A percentile compares a stretch with the other conserved stretches of the same genome.
phyloP scores from a whole-genome alignment of 1,284 basidiomycete species.

The Ganoderma sp. region DNA sequence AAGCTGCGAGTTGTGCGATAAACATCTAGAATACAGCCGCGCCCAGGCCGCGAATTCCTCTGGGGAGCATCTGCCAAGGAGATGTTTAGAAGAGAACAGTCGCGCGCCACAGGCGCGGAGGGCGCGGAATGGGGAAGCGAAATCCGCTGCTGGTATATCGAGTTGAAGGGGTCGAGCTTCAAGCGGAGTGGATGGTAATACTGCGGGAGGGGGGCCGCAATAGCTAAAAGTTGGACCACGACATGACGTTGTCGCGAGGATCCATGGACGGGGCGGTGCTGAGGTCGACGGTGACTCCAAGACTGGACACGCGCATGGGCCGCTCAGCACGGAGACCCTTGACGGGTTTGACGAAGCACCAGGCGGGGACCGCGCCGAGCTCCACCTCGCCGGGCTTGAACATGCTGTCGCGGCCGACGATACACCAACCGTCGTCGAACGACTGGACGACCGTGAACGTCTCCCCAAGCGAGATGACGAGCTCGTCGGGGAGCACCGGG shows the following conservation, averaged over 20 bases:
- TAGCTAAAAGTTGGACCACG: slow-evolving; percentile 70
- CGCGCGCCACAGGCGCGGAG: slow-evolving; percentile 23
- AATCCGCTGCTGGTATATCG: slow-evolving; percentile 14
- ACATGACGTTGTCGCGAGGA: slow-evolving; percentile 57
- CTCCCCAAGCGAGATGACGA: slow-evolving; percentile 62
- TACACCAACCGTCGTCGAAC: slow-evolving; percentile 79
- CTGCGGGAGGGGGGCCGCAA: neutral
- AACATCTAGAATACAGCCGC: slow-evolving; percentile 9
- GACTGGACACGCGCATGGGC: slow-evolving; percentile 64
- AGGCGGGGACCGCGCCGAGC: slow-evolving; percentile 72
- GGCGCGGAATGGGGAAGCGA: slow-evolving; percentile 11
- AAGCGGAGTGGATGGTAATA: neutral
- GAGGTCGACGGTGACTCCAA: slow-evolving; percentile 64
- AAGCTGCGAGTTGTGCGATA: neutral
- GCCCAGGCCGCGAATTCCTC: slow-evolving; percentile 19
- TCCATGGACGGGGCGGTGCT: slow-evolving; percentile 44
- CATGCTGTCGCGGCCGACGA: slow-evolving; percentile 62
- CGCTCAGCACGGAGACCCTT: slow-evolving; percentile 63
- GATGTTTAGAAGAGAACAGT: slow-evolving; percentile 12
- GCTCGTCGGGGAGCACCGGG: slow-evolving; percentile 74
- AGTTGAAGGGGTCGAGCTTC: neutral
- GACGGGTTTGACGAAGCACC: slow-evolving; percentile 70
- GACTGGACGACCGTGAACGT: slow-evolving; percentile 59
- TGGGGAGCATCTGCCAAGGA: slow-evolving; percentile 27
- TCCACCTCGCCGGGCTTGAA: slow-evolving; percentile 56